Evolutionary conservation across 805 yeast genomes (phyloP).

Genomic region (Candida mattraensis): DNA sequence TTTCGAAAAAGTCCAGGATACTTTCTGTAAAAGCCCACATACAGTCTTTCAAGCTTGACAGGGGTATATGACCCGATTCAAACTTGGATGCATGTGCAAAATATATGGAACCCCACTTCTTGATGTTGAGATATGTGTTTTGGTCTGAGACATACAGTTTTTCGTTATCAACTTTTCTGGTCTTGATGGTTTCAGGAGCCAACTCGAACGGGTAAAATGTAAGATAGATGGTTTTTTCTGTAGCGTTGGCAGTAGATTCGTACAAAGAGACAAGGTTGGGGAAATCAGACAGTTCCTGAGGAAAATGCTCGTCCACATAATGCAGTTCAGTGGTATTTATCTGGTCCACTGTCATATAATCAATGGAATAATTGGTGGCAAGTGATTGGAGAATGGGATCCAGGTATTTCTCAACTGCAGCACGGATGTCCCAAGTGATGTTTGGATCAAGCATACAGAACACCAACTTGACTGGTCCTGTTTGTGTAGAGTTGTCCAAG

Average conservation of each 20-base stretch:
- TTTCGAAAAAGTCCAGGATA: constrained; percentile 15
- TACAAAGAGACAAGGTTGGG: constrained; percentile 24
- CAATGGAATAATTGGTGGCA: constrained; percentile 10
- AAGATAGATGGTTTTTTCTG: constrained; percentile 12
- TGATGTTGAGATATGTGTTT: constrained; percentile 22
- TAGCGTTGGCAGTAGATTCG: constrained; percentile 2
- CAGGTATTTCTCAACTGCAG: constrained; percentile 18
- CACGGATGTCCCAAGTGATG: constrained; percentile 19
- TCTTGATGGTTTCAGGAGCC: constrained; percentile 19
- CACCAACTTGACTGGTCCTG: constrained; percentile 4
- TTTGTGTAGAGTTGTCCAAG: background rate
- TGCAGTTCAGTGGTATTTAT: constrained; percentile 1
- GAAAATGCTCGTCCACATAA: constrained; percentile 21
- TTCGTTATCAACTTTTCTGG: constrained; percentile 17
- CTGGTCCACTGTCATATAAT: constrained; percentile 4
- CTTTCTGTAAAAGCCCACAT: constrained; percentile 27
- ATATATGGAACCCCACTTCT: constrained; percentile 29
- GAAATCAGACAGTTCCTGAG: constrained; percentile 24
- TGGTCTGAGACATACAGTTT: constrained; percentile 18
- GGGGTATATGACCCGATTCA: constrained; percentile 1
- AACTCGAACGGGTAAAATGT: constrained; percentile 28
- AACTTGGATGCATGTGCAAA: constrained; percentile 22
- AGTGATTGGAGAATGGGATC: constrained; percentile 9
- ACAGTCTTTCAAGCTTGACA: constrained; percentile 18
- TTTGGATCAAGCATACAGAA: constrained; percentile 17